Percentiles rank a stretch among this genome's conserved stretches.
Conservation (phyloP, 345 rosid species). For the Streptanthus diversifolius region DNA sequence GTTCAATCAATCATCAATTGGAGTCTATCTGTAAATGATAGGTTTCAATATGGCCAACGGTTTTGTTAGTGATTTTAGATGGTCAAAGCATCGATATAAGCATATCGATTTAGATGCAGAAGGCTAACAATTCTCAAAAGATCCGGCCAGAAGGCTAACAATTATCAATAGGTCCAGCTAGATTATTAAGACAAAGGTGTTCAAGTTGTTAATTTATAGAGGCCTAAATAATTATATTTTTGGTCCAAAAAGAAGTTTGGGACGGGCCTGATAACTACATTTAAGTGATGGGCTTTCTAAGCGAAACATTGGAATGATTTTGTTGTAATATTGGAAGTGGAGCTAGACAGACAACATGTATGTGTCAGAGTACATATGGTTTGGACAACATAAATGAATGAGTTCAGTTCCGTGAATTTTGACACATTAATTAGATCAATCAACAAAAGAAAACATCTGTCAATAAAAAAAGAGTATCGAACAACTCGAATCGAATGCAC, state of each 20-base stretch:
- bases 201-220: background rate
- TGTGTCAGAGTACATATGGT: too few relatives aligned
- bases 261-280: background rate
- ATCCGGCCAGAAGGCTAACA: background rate
- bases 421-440: too few relatives aligned
- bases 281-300: background rate
- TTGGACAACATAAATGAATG: too few relatives aligned
- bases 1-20: background rate
- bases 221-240: background rate
- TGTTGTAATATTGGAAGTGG: background rate
- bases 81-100: background rate
- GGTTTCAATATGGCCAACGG: background rate
- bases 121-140: background rate
- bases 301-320: background rate
- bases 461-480: too few relatives aligned
- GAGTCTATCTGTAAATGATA: background rate
- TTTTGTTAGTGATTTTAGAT: background rate
- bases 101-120: too few relatives aligned
- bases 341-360: background rate
- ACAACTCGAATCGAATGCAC: slow-evolving; percentile 38
- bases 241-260: background rate
- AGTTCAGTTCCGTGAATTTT: too few relatives aligned
- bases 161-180: background rate
- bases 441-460: too few relatives aligned
- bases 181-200: background rate